Evolutionary conservation across 2,329 filamentous ascomycete species (phyloP), one percentile per base, ranked within the genome.

Genomic region (Paraphoma sp.): DNA sequence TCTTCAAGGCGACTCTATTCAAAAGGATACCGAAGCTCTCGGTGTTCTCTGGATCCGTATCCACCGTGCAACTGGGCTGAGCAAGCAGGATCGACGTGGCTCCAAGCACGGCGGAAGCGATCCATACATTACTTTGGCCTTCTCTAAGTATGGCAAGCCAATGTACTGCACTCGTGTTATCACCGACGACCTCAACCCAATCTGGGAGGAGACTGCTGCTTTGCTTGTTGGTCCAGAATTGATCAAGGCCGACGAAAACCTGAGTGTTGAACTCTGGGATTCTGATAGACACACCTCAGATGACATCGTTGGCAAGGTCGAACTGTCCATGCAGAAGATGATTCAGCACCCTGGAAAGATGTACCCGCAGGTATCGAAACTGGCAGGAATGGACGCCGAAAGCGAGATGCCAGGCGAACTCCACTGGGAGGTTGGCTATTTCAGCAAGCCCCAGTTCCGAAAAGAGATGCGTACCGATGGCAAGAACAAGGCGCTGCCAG

Each of bases 161-260:
- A 96, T 97, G 86, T 98, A 97, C 78, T 97, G 93, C 77, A 98
- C 95, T 1, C 88, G 95, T 46, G 93, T 98, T 49, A 97, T 98
- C 62, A 92, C 94, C 50, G 94, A 98, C 70, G 90, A 97, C 65
- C 84, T 97, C 52, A 96, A 98, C 70, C 95, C 95, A 0, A 84
- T 97, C 4, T 98, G 96, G 82, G 91, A 95, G 69, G 95, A 98
- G 78, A 91, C 87, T 1, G 88, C 91, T 43, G 93, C 92, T 28
- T 82, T 98, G 16, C 81, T 97, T 14, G 91, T 99, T 6, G 97
- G 91, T 0, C 86, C 91, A 0, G 93, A 97, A 62, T 83, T 97
- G 51, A 92, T 98, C 80, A 96, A 95, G 77, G 94, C 91, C 0
- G 89, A 97, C 62, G 95, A 99, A 78, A 92, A 95, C 71, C 83